Base-by-base conservation (phyloP, 2,329 filamentous ascomycete genomes). In the Botrytis sinoallii region DNA sequence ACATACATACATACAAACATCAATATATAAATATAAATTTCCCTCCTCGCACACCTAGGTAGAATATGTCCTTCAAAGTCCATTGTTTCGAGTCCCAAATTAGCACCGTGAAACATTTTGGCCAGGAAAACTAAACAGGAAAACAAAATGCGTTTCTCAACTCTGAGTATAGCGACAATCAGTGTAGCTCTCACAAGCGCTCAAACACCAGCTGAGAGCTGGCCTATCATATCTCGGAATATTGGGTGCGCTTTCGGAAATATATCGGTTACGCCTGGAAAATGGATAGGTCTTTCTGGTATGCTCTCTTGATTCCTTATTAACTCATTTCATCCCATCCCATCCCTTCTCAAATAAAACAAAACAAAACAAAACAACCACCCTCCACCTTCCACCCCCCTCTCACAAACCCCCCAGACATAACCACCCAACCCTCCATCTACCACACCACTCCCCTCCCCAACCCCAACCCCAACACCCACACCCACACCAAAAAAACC, bases 71-170 rank as follows among this genome's bases (percentile, higher is more conserved):
- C 1, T 55, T n/a, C 12, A 2, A 55, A 3, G n/a, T n/a, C 2
- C 25, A 2, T 52, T n/a, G 4, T 5, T 6, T n/a, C 0, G 25
- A 5, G 4, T 7, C 44, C 7, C 1, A 46, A 4, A 46, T 10
- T 10, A 38, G 32, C n/a, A n/a, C n/a, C n/a, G n/a, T n/a, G n/a
- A n/a, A n/a, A n/a, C n/a, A n/a, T n/a, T n/a, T n/a, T n/a, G n/a
- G 40, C 4, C 40, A 42, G 4, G 10, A 5, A n/a, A n/a, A n/a
- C 10, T 0, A n/a, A 48, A 0, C 46, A 48, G 16, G 1, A n/a
- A 55, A n/a, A 0, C 48, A 55, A 55, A n/a, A 55, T 55, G 48
- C 25, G 25, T 4, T 16, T 16, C 25, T 55, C 48, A 0, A n/a
- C 48, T 55, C 25, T n/a, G 1, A n/a, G 25, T 14, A 6, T 55